Percentiles rank a stretch among this genome's conserved stretches.
These are phyloP conservation scores for Eucalyptus coolabah DNA, from an alignment of 345 rosid genomes.

Conservation along the genomic window DNA sequence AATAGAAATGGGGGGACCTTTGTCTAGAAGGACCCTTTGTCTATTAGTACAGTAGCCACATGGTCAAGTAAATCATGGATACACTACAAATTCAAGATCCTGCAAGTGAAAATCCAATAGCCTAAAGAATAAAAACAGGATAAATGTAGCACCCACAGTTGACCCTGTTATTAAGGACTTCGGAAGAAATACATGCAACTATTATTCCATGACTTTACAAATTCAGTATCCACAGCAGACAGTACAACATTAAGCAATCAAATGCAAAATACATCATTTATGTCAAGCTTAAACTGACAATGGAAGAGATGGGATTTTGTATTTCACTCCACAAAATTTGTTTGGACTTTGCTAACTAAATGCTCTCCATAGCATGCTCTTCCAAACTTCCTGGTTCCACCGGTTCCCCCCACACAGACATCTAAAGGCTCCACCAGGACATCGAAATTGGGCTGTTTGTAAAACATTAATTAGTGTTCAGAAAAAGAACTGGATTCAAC, in stretches of 20 bases:
- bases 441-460: slow-evolving; percentile 50
- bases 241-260: background rate
- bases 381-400: slow-evolving; percentile 28
- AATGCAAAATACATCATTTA: background rate
- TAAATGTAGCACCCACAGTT: background rate
- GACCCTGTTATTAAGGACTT: background rate
- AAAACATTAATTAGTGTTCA: background rate
- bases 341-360: slow-evolving; percentile 59
- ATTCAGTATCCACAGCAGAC: background rate
- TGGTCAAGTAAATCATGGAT: background rate
- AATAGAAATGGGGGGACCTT: background rate
- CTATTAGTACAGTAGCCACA: background rate
- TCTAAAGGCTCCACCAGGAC: slow-evolving; percentile 73
- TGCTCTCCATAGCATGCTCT: slow-evolving; percentile 80
- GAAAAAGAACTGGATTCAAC: background rate
- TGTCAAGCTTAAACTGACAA: background rate
- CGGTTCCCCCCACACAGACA: slow-evolving; percentile 32
- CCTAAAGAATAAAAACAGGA: background rate
- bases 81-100: background rate
- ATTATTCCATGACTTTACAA: background rate
- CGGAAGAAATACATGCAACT: background rate
- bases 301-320: background rate
- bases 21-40: background rate
- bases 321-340: slow-evolving; percentile 39
- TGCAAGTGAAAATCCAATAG: background rate